Base-by-base conservation (phyloP, 1,139 yeast genomes). In the Yamadazyma aaseri region DNA sequence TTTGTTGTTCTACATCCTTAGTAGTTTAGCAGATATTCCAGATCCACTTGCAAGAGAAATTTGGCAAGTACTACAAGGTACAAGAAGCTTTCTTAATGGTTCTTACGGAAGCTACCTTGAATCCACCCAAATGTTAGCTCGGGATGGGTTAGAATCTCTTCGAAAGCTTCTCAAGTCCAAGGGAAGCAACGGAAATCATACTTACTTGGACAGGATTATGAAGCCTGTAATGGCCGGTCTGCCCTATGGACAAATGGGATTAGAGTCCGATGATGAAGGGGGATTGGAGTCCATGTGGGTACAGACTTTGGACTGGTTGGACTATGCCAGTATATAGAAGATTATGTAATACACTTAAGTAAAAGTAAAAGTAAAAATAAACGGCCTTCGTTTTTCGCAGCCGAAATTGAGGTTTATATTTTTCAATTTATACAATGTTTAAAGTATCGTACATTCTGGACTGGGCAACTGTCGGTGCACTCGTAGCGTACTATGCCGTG, bases 101-200 rank as follows among this genome's bases (percentile, higher is more conserved):
- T 42, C 43, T 4, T 39, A 41, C 27, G 45, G 45, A 3, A 36
- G 40, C 25, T 42, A 42, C 24, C 32, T 40, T n/a, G 42, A 35
- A 17, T 24, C 39, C 13, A 40, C 44, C 8, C 36, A 42, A 27
- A 40, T 35, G 9, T 23, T 42, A 6, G 45, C 45, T 4, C 35
- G 34, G 11, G 45, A 42, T 28, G 45, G 44, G 3, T 24, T 42
- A 6, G 30, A 40, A 15, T 42, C 45, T 3, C 34, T 42, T 17
- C 26, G 34, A 13, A 22, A 31, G 11, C 15, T 42, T 2, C 34
- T 42, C n/a, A 33, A 24, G 9, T 23, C 37, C 11, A 35, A 32
- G n/a, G 21, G 18, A 4, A 26, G 20, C 14, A 25, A 34, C 6
- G 25, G 25, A 8, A 35, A 25, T 17, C 14, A 18, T 4, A 40